phyloP scores from a whole-genome alignment of 129 eudicot genomes.

The Lactuca sativa region DNA sequence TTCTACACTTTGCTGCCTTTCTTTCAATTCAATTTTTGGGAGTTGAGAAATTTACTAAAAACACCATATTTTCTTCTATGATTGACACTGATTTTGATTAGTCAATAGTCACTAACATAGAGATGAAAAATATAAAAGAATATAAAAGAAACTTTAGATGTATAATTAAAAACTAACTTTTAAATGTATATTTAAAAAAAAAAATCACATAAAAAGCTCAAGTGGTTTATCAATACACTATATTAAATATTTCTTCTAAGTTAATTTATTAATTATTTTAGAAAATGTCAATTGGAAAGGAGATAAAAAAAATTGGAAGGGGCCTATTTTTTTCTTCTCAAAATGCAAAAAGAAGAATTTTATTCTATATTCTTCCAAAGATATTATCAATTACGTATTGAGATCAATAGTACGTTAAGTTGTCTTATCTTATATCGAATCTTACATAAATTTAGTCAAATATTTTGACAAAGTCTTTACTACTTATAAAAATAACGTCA shows the following conservation, averaged over 20 bases:
- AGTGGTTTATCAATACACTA: no score
- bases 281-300: background rate
- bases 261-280: no score
- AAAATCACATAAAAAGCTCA: no score
- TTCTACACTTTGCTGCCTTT: constrained; percentile 13
- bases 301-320: background rate
- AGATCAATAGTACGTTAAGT: background rate
- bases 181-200: no score
- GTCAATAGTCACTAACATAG: no score
- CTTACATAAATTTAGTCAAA: background rate
- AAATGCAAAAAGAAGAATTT: background rate
- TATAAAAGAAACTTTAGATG: no score
- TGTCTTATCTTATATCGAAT: background rate
- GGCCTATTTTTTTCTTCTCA: background rate
- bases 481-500: background rate
- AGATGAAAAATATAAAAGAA: no score
- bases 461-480: background rate
- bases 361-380: background rate
- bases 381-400: background rate
- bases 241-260: no score
- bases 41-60: background rate
- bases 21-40: constrained; percentile 21
- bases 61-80: constrained; percentile 9
- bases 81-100: background rate
- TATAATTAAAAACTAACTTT: no score